Evolutionary conservation across 257 asterid genomes (phyloP), one percentile per base, ranked within the genome.

Genomic region (Solanum neorickii): DNA sequence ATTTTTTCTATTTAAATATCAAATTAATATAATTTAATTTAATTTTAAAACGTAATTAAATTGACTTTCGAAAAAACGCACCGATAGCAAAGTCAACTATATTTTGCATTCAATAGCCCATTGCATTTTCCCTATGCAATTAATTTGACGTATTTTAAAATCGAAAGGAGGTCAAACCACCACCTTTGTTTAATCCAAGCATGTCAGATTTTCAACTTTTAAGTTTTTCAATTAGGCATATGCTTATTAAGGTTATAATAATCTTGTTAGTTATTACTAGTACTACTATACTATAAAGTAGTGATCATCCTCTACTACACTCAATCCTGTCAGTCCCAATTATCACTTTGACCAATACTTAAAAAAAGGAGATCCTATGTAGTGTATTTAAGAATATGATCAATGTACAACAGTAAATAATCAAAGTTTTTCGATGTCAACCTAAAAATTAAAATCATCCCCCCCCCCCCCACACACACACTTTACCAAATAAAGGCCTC

Each of bases 151-250:
- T 29, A 27, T 9, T 80, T 47, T 80, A 52, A 29, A 29, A 15
- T 46, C 49, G 16, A 9, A 27, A 46, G 65, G 27, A 47, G 42
- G 65, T 47, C 68, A 49, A 82, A 49, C 85, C 27, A 82, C 66
- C 44, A 47, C 42, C 46, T 82, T 82, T 29, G 69, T 25, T 49
- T 82, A 82, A 82, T 49, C 69, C 46, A 49, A 29, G 46, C 27
- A 49, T 49, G 18, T 29, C 60, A 80, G 46, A 49, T 49, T 80
- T 80, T 80, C 41, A 29, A 49, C 85, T 29, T 20, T 80, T 29
- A 49, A 82, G 46, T 11, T 82, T 82, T 20, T 78, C 27, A 78
- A 46, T 78, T 46, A 46, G 39, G 84, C 66, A 78, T 78, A 78
- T 78, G 66, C 47, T 78, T 27, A 78, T 78, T 46, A 47, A 27